These are phyloP conservation scores for Penicillium paneum DNA, from an alignment of 2,329 filamentous ascomycete species.

Conservation along the genomic window DNA sequence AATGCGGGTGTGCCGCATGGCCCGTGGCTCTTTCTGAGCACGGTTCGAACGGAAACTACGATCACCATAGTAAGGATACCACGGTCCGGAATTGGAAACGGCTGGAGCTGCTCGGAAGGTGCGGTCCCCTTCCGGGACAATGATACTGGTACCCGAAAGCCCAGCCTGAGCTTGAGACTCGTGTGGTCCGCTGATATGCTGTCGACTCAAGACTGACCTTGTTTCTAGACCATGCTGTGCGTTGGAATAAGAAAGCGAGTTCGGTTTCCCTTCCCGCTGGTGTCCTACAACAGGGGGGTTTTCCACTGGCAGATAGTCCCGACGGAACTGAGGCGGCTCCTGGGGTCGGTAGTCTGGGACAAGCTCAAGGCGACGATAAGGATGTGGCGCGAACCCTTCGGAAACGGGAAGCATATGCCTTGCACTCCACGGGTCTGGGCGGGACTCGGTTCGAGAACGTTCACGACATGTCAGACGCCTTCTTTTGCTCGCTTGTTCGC, in stretches of 20 bases:
- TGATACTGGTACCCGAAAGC: conserved; percentile 16
- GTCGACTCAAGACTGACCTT: conserved; percentile 19
- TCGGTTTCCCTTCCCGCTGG: conserved; percentile 11
- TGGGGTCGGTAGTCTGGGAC: conserved; percentile 15
- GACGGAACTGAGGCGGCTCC: conserved; percentile 22
- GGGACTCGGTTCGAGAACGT: conserved; percentile 15
- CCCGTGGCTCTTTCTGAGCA: conserved; percentile 10
- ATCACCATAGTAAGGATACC: conserved; percentile 16
- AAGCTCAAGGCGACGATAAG: conserved; percentile 19
- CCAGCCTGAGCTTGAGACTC: conserved; percentile 15
- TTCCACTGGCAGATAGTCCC: conserved; percentile 23
- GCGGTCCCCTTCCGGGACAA: conserved; percentile 19
- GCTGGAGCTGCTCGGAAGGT: conserved; percentile 16
- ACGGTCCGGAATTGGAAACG: conserved; percentile 14
- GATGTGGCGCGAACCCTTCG: conserved; percentile 12
- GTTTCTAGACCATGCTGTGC: conserved; percentile 13
- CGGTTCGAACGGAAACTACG: conserved; percentile 17
- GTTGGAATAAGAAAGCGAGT: conserved; percentile 12
- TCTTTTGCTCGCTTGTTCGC: conserved; percentile 32
- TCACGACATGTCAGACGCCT: conserved; percentile 31
- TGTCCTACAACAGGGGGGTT: conserved; percentile 17
- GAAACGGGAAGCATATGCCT: conserved; percentile 16
- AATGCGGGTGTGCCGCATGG: conserved; percentile 14
- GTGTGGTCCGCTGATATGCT: conserved; percentile 14
- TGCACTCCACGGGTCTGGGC: conserved; percentile 9